These are phyloP conservation scores for Boletus rex-veris DNA, from an alignment of 768 basidiomycete species.

Conservation along the genomic window DNA sequence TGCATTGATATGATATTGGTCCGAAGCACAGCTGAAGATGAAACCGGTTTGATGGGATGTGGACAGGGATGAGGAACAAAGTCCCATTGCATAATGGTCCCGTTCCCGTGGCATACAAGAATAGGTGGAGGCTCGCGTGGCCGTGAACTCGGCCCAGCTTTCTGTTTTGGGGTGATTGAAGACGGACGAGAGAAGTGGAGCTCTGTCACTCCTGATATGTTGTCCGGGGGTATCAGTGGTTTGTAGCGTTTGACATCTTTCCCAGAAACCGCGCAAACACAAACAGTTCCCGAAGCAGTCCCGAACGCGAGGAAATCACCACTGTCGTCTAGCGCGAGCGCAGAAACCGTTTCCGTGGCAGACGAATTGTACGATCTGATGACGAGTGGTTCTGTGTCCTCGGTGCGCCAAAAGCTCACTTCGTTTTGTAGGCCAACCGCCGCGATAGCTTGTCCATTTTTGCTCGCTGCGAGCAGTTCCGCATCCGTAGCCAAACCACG, in stretches of 20 bases:
- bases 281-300: constrained; percentile 61
- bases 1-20: constrained; percentile 47
- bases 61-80: constrained; percentile 17
- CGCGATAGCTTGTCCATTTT: constrained; percentile 60
- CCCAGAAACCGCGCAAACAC: constrained; percentile 55
- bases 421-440: constrained; percentile 80
- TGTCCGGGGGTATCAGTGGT: constrained; percentile 40
- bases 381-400: constrained; percentile 37
- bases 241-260: constrained; percentile 37
- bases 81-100: constrained; percentile 53
- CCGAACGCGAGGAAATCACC: constrained; percentile 70
- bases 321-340: constrained; percentile 57
- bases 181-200: constrained; percentile 42
- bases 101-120: constrained; percentile 57
- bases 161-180: constrained; percentile 14
- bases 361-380: constrained; percentile 48
- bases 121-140: constrained; percentile 27
- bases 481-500: constrained; percentile 81
- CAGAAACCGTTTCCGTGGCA: constrained; percentile 49
- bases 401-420: constrained; percentile 63
- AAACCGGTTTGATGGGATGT: constrained; percentile 43
- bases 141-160: constrained; percentile 12
- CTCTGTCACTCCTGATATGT: constrained; percentile 49
- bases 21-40: constrained; percentile 42
- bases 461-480: constrained; percentile 71